Evolutionary conservation across 139 green algal genomes (phyloP).

Genomic region (Tetradesmus obliquus): DNA sequence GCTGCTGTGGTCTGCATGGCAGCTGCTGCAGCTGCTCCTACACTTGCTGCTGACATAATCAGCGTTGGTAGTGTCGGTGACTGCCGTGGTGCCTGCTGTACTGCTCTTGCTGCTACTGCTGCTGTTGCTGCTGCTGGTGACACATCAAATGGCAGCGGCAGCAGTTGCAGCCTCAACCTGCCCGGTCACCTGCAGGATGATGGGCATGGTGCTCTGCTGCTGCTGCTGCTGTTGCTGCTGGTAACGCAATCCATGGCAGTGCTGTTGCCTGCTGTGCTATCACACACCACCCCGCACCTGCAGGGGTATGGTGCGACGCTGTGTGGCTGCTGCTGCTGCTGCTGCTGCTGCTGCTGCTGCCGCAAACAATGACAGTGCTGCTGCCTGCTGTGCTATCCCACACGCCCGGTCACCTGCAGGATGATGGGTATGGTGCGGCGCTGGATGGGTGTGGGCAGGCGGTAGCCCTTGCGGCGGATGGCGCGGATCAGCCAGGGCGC

Average conservation of each 20-base stretch:
- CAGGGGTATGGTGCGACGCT: no score
- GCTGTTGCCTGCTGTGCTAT: no score
- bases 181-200: constrained; percentile 62
- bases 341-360: not conserved
- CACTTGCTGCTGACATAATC: no score
- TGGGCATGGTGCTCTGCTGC: constrained; percentile 90
- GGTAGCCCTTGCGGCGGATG: constrained; percentile 94
- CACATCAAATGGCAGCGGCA: no score
- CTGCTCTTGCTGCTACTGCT: no score
- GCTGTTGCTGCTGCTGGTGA: not conserved
- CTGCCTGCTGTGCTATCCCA: not conserved
- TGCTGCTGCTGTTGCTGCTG: not conserved
- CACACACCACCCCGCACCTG: no score
- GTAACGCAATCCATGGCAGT: no score
- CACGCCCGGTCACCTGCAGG: not conserved
- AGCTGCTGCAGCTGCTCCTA: no score
- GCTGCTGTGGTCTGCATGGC: not conserved
- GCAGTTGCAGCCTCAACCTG: not conserved
- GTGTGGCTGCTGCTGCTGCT: not conserved
- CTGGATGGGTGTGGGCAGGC: constrained; percentile 97
- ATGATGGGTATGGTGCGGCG: constrained; percentile 90
- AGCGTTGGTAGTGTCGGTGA: no score
- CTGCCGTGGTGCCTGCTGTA: no score
- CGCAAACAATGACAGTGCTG: not conserved
- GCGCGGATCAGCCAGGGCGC: constrained; percentile 73